phyloP scores from a whole-genome alignment of 2,329 filamentous ascomycete species.

The Penicillium sp. region DNA sequence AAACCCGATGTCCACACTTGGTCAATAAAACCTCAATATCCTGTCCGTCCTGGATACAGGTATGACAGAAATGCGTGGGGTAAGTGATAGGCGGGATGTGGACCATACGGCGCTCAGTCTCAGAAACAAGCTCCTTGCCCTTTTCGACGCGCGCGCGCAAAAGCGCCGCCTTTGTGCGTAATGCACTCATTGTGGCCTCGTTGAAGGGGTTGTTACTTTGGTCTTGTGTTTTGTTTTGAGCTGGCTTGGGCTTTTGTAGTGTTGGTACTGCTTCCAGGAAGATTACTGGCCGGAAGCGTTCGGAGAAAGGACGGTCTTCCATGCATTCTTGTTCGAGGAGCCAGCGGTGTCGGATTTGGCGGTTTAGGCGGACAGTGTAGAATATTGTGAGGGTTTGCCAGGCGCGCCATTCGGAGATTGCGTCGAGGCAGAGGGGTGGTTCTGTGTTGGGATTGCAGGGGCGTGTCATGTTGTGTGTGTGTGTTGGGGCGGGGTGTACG shows the following conservation, averaged over 20 bases:
- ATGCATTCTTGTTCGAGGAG: slow-evolving; percentile 22
- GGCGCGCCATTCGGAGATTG: slow-evolving; percentile 22
- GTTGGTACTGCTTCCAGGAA: slow-evolving; percentile 21
- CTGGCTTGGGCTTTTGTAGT: slow-evolving; percentile 9
- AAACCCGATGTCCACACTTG: slow-evolving; percentile 24
- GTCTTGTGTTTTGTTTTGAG: not conserved
- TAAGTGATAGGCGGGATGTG: slow-evolving; percentile 5
- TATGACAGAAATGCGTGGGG: slow-evolving; percentile 28
- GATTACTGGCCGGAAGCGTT: slow-evolving; percentile 19
- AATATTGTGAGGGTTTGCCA: slow-evolving; percentile 19
- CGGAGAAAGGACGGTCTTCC: slow-evolving; percentile 7
- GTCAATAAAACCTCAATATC: slow-evolving; percentile 18
- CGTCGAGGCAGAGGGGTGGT: slow-evolving; percentile 8
- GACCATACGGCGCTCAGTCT: slow-evolving; percentile 24
- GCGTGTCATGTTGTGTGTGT: not conserved
- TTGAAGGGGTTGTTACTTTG: slow-evolving; percentile 8
- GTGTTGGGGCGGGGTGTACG: too few species aligned
- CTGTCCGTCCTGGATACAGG: slow-evolving; percentile 19
- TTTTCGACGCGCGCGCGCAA: slow-evolving; percentile 27
- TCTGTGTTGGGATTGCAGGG: not conserved
- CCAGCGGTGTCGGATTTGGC: slow-evolving; percentile 23
- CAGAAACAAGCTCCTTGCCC: slow-evolving; percentile 23
- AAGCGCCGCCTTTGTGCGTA: slow-evolving; percentile 12
- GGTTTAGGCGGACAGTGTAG: slow-evolving; percentile 23
- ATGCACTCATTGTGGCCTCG: not conserved